Conservation (phyloP, 768 basidiomycete species). For the Boletus insuetus region DNA sequence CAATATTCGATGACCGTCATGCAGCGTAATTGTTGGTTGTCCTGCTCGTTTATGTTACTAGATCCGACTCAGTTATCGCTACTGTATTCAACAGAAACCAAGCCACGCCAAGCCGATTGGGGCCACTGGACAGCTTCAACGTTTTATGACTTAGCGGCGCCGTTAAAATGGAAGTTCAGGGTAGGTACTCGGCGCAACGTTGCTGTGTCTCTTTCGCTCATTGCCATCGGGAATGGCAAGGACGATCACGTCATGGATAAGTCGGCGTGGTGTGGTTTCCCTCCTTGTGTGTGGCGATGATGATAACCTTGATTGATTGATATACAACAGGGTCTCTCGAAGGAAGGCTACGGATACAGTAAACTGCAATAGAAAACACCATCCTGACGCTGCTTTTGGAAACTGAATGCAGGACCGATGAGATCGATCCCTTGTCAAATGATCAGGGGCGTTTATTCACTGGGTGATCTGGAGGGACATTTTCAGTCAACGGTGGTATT, state of each 20-base stretch:
- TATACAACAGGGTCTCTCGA: not conserved
- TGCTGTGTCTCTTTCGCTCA: constrained; percentile 6
- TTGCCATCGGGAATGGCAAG: not conserved
- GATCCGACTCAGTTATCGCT: not conserved
- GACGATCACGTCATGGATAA: constrained; percentile 24
- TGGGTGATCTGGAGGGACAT: constrained; percentile 1
- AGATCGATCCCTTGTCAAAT: not conserved
- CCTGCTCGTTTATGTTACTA: not conserved
- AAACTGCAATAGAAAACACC: not conserved
- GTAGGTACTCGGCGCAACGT: constrained; percentile 4
- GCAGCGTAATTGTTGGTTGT: not conserved
- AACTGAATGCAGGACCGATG: not conserved
- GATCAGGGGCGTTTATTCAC: not conserved
- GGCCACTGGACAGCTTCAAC: not conserved
- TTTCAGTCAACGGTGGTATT: constrained; percentile 1
- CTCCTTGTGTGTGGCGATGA: constrained; percentile 9
- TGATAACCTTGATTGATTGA: constrained; percentile 9
- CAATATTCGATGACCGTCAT: not conserved
- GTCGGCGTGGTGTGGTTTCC: constrained; percentile 21
- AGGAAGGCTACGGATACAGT: not conserved
- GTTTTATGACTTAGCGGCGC: constrained; percentile 1
- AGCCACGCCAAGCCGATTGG: constrained; percentile 1
- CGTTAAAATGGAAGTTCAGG: constrained; percentile 17
- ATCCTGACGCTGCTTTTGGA: not conserved
- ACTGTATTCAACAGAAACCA: not conserved